Base-by-base conservation (phyloP, 1,284 basidiomycete genomes). In the Xerocomus minutiporus region DNA sequence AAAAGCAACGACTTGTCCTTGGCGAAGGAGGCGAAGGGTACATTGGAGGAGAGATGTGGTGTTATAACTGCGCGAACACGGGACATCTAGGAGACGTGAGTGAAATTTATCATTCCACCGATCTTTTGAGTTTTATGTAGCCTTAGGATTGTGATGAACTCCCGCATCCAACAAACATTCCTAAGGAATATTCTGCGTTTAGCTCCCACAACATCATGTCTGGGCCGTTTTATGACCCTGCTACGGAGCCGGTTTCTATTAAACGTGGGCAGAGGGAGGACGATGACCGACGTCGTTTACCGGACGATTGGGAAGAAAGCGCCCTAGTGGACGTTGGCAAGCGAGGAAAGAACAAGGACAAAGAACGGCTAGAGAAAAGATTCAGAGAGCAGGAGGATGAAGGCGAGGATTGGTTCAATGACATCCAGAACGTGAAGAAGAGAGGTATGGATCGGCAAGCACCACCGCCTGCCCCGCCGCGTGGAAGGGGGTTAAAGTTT, bases 31-130 rank as follows among this genome's bases (percentile, higher is more conserved):
- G 87, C 9, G 87, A 90, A 66, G 86, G 81, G 4, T 88, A 86
- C 64, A 83, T 91, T 53, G 82, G 79, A 8, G 74, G 73, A 51
- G 86, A 86, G 59, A 75, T 81, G 54, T 93, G 87, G 86, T 97
- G 93, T 69, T 94, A 94, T 72, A 93, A 93, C 63, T 97, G 93
- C 62, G 91, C 89, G 26, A 70, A 72, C 32, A 69, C 71, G 47
- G 91, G 89, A 5, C 93, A 97, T 69, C 82, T 90, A 66, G 93
- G 93, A 42, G 93, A 96, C 65, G 93, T 92, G 62, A 72, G 85
- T 77, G 36, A 53, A 46, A 47, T 34, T 31, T 34, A 11, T 13
- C 1, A 17, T 48, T 31, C 47, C n/a, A 38, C 8, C 2, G 9
- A 28, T 32, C 23, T 38, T 12, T 46, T 53, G 46, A 54, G 46